These are phyloP conservation scores for Thuidium tamariscinum DNA, from an alignment of 225 moss, liverwort and hornwort genomes.

Conservation along the genomic window DNA sequence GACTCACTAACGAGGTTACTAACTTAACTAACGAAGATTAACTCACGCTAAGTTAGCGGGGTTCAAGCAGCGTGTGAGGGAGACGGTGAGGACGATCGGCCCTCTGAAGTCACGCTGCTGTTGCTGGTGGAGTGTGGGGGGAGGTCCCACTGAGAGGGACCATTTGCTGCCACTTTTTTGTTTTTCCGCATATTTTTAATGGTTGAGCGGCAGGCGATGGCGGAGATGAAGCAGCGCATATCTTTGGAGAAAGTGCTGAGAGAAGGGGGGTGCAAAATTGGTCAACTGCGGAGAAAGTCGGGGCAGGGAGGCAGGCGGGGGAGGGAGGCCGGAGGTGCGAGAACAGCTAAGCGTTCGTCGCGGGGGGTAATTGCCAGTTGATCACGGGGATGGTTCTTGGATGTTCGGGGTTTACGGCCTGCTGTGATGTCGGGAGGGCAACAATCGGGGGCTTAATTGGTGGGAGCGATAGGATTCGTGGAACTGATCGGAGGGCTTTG, in stretches of 20 bases:
- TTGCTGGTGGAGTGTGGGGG: constrained; percentile 4
- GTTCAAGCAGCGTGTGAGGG: not conserved
- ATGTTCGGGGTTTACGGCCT: constrained; percentile 5
- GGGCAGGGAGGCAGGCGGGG: not conserved
- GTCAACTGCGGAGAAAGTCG: constrained; percentile 24
- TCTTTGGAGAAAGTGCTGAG: constrained; percentile 13
- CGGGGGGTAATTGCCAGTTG: not conserved
- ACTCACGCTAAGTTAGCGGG: not conserved
- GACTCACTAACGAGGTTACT: not conserved
- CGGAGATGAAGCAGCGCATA: constrained; percentile 7
- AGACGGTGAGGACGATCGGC: not conserved
- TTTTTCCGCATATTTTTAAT: not conserved
- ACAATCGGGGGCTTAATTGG: constrained; percentile 20
- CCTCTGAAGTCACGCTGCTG: constrained; percentile 23
- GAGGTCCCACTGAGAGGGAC: constrained; percentile 1
- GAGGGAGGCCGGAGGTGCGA: not conserved
- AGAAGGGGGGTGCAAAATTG: constrained; percentile 1
- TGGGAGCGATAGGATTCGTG: constrained; percentile 12
- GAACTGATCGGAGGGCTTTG: constrained; percentile 9
- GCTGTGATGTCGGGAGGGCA: constrained; percentile 13
- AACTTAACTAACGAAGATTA: not conserved
- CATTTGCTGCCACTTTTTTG: not conserved
- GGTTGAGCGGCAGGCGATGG: constrained; percentile 14
- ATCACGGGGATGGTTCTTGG: not conserved
- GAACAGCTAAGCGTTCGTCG: not conserved